Conservation (phyloP, 2,329 filamentous ascomycete genomes). For the Cladosporium velox region DNA sequence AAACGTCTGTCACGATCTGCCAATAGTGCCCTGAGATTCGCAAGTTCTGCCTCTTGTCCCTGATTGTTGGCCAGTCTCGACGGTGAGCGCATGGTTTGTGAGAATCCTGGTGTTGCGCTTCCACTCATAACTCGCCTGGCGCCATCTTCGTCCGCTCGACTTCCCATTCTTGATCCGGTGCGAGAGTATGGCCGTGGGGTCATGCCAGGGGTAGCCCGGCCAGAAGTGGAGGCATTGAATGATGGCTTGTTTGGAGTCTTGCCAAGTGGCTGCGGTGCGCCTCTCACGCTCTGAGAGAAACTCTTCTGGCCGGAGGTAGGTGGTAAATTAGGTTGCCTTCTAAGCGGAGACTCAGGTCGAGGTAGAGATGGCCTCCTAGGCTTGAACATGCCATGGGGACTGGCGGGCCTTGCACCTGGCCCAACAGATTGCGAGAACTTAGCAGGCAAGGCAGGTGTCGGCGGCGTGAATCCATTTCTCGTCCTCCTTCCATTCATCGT, state of each 20-base stretch:
- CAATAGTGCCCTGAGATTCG: slow-evolving; percentile 70
- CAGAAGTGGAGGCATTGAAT: slow-evolving; percentile 54
- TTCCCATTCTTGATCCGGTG: slow-evolving; percentile 49
- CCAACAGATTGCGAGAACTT: slow-evolving; percentile 91
- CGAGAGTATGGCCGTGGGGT: slow-evolving; percentile 50
- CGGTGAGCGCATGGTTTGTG: slow-evolving; percentile 37
- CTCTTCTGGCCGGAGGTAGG: slow-evolving; percentile 58
- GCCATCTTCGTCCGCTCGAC: slow-evolving; percentile 38
- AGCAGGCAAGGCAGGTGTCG: slow-evolving; percentile 47
- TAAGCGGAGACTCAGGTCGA: slow-evolving; percentile 80
- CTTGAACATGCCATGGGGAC: slow-evolving; percentile 64
- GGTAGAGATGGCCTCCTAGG: slow-evolving; percentile 75
- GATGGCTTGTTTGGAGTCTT: slow-evolving; percentile 34
- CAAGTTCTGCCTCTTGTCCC: slow-evolving; percentile 67
- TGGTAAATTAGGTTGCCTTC: slow-evolving; percentile 61
- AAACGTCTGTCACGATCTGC: slow-evolving; percentile 84
- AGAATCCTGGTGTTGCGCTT: slow-evolving; percentile 44
- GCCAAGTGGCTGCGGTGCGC: slow-evolving; percentile 50
- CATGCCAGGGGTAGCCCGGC: slow-evolving; percentile 44
- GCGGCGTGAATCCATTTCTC: slow-evolving; percentile 53
- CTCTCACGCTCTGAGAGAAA: slow-evolving; percentile 53
- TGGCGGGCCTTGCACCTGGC: slow-evolving; percentile 66
- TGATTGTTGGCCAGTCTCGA: slow-evolving; percentile 39
- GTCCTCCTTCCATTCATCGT: slow-evolving; percentile 47
- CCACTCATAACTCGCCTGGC: slow-evolving; percentile 39